A percentile compares a stretch with the other conserved stretches of the same genome.
These are phyloP conservation scores for Maudiozyma turicensis DNA, from an alignment of 805 yeast genomes.

Conservation along the genomic window DNA sequence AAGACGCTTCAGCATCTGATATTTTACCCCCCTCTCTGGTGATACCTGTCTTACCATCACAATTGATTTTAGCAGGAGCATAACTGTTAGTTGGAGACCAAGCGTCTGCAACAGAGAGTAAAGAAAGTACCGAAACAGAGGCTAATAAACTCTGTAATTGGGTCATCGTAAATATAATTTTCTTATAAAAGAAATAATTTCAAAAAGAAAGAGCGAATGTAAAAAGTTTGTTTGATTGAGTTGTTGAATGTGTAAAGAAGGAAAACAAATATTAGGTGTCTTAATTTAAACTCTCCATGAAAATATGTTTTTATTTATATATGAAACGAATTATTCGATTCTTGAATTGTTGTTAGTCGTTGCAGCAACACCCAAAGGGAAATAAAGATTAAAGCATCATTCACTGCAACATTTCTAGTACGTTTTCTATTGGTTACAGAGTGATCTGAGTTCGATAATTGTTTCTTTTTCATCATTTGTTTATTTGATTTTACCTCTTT, in stretches of 20 bases:
- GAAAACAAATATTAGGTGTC: too few species aligned
- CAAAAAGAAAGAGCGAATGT: neutral
- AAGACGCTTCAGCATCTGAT: conserved; percentile 36
- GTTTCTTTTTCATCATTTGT: too few species aligned
- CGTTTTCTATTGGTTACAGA: too few species aligned
- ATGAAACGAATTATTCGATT: too few species aligned
- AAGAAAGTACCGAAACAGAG: neutral
- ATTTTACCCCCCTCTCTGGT: conserved; percentile 39
- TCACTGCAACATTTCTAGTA: too few species aligned
- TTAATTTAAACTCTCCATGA: too few species aligned
- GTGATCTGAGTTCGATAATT: too few species aligned
- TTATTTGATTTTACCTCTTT: too few species aligned
- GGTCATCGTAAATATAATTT: neutral
- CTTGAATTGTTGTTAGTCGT: too few species aligned
- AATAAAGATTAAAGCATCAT: too few species aligned
- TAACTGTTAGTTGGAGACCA: conserved; percentile 41
- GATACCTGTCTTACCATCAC: conserved; percentile 35
- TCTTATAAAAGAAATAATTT: neutral
- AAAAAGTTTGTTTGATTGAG: conserved; percentile 9
- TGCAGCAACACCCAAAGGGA: too few species aligned
- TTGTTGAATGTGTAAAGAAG: neutral
- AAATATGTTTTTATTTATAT: too few species aligned
- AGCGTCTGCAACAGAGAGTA: conserved; percentile 6
- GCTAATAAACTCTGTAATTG: neutral
- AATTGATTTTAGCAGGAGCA: conserved; percentile 47